A percentile compares a stretch with the other conserved stretches of the same genome.
phyloP scores from a whole-genome alignment of 352 stramenopile genomes.

The Phytopythium aichiense region DNA sequence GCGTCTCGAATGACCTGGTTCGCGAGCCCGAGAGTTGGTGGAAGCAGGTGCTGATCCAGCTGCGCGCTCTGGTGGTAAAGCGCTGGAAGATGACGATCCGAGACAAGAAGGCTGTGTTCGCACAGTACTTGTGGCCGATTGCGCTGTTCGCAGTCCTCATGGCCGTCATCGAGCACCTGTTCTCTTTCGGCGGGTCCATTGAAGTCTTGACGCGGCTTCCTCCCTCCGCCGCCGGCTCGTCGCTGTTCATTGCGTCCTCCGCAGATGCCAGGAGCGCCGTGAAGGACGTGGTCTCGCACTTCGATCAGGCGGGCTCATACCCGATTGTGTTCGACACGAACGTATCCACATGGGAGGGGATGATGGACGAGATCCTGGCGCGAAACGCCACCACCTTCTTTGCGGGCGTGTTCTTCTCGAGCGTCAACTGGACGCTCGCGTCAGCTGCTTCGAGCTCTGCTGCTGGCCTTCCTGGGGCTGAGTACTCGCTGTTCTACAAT shows the following conservation, averaged over 20 bases:
- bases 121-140: slow-evolving; percentile 72
- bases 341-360: slow-evolving; percentile 20
- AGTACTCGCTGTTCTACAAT: slow-evolving; percentile 69
- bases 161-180: slow-evolving; percentile 34
- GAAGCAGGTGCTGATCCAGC: slow-evolving; percentile 34
- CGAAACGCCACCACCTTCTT: slow-evolving; percentile 50
- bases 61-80: slow-evolving; percentile 51
- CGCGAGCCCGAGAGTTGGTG: slow-evolving; percentile 6
- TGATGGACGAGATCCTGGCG: slow-evolving; percentile 38
- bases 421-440: slow-evolving; percentile 24
- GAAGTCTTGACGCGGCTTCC: slow-evolving; percentile 51
- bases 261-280: slow-evolving; percentile 19
- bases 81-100: slow-evolving; percentile 47
- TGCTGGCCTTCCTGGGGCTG: slow-evolving; percentile 8
- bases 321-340: slow-evolving; percentile 27
- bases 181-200: slow-evolving; percentile 22
- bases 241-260: slow-evolving; percentile 40
- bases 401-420: slow-evolving; percentile 47
- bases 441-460: not conserved
- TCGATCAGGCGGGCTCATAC: slow-evolving; percentile 14
- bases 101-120: slow-evolving; percentile 56
- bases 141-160: slow-evolving; percentile 56
- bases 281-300: slow-evolving; percentile 25
- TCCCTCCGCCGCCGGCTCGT: slow-evolving; percentile 25
- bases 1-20: not conserved